A percentile compares a stretch with the other conserved stretches of the same genome.
Evolutionary conservation across 2,329 filamentous ascomycete genomes (phyloP).

Genomic region (Teratosphaeria nubilosa): DNA sequence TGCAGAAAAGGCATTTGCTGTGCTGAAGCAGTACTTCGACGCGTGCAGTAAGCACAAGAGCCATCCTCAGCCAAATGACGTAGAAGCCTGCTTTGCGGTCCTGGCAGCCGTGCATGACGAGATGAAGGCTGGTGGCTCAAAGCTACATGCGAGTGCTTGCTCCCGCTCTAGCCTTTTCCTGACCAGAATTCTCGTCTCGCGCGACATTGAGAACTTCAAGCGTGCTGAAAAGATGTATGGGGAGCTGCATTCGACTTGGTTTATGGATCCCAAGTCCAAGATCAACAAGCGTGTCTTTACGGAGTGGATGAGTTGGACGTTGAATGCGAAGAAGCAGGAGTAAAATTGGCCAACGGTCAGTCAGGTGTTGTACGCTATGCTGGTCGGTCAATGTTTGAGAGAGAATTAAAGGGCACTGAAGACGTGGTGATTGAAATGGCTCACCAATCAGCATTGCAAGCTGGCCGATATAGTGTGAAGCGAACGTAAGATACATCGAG

Average conservation of each 20-base stretch:
- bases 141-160: constrained; percentile 62
- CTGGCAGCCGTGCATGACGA: constrained; percentile 60
- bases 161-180: constrained; percentile 63
- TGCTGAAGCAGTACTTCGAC: constrained; percentile 64
- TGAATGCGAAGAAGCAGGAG: constrained; percentile 17
- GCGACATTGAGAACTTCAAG: constrained; percentile 31
- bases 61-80: constrained; percentile 32
- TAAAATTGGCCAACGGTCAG: not conserved
- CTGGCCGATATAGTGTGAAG: not conserved
- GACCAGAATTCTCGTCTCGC: constrained; percentile 50
- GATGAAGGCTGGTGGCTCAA: constrained; percentile 52
- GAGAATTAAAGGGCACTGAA: not conserved
- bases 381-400: not conserved
- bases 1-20: constrained; percentile 59
- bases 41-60: constrained; percentile 42
- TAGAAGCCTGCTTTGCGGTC: constrained; percentile 43
- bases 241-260: constrained; percentile 35
- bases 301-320: constrained; percentile 37
- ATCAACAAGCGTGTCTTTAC: constrained; percentile 36
- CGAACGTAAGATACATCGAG: not conserved
- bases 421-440: too few relatives aligned
- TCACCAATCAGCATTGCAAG: not conserved
- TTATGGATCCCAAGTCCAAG: constrained; percentile 29
- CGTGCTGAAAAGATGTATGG: constrained; percentile 32
- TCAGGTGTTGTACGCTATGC: not conserved